These are phyloP conservation scores for Kockovaella imperatae DNA, from an alignment of 768 basidiomycete genomes.

Conservation along the genomic window DNA sequence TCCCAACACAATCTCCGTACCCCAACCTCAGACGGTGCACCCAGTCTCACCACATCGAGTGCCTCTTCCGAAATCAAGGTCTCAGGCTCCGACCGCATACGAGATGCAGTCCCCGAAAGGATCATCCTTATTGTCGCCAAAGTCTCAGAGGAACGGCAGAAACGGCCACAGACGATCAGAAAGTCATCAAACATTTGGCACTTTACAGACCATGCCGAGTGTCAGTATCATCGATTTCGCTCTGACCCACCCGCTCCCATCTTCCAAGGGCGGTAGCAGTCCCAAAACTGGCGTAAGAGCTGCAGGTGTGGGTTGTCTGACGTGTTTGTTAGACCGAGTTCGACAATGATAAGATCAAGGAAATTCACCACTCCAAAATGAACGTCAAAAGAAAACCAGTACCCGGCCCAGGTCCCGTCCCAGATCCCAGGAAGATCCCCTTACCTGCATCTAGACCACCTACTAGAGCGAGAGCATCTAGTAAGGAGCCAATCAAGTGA, in stretches of 20 bases:
- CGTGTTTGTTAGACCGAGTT: conserved; percentile 1
- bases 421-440: conserved; percentile 15
- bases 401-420: not conserved
- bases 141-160: not conserved
- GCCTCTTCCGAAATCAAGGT: conserved; percentile 3
- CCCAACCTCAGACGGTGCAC: not conserved
- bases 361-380: not conserved
- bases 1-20: not conserved
- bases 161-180: not conserved
- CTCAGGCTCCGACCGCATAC: conserved; percentile 15
- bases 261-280: conserved; percentile 11
- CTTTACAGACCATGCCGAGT: not conserved
- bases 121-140: not conserved
- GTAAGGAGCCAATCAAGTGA: not conserved
- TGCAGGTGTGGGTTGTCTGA: not conserved
- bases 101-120: not conserved
- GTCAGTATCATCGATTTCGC: conserved; percentile 29
- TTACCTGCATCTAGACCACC: conserved; percentile 23
- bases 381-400: not conserved
- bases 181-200: not conserved
- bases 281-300: conserved; percentile 7
- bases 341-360: conserved; percentile 2
- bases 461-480: conserved; percentile 7
- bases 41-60: not conserved
- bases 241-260: conserved; percentile 22